Conservation (phyloP, 1,284 basidiomycete species). For the Puccinia novopanici region DNA sequence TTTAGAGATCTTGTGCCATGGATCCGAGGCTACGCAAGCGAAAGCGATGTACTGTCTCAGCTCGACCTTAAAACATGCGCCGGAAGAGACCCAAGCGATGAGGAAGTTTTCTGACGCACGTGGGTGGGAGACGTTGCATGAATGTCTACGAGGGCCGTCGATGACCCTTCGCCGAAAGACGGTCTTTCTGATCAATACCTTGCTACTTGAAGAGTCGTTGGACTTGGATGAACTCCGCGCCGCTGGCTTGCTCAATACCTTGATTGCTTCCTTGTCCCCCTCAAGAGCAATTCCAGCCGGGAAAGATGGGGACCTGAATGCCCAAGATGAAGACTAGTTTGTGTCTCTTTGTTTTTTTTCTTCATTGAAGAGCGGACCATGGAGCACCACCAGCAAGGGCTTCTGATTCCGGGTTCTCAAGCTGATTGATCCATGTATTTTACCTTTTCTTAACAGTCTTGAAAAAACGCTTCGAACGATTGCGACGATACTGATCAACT, state of each 20-base stretch:
- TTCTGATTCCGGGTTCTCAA: neutral
- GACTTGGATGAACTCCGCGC: slow-evolving; percentile 38
- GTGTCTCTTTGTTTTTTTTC: neutral
- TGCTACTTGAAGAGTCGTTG: slow-evolving; percentile 23
- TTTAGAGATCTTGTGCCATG: slow-evolving; percentile 31
- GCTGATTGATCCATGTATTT: neutral
- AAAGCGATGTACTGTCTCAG: slow-evolving; percentile 50
- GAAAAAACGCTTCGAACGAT: slow-evolving; percentile 44
- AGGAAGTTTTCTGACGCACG: neutral
- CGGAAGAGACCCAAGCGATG: slow-evolving; percentile 21
- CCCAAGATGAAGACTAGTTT: slow-evolving; percentile 49
- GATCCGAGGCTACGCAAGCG: slow-evolving; percentile 26
- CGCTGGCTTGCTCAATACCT: slow-evolving; percentile 26
- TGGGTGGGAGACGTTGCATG: slow-evolving; percentile 37
- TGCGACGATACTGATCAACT: slow-evolving; percentile 30
- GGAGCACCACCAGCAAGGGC: neutral
- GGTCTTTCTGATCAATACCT: slow-evolving; percentile 44
- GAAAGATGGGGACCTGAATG: slow-evolving; percentile 29
- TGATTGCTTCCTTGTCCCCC: slow-evolving; percentile 36
- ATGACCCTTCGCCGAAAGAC: slow-evolving; percentile 44
- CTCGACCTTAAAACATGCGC: slow-evolving; percentile 42
- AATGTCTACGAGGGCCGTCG: slow-evolving; percentile 37
- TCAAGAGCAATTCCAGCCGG: slow-evolving; percentile 45
- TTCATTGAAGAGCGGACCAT: neutral
- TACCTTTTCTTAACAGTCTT: neutral